Base-by-base conservation (phyloP, 2,329 filamentous ascomycete species). In the Tolypocladium pustulatum region DNA sequence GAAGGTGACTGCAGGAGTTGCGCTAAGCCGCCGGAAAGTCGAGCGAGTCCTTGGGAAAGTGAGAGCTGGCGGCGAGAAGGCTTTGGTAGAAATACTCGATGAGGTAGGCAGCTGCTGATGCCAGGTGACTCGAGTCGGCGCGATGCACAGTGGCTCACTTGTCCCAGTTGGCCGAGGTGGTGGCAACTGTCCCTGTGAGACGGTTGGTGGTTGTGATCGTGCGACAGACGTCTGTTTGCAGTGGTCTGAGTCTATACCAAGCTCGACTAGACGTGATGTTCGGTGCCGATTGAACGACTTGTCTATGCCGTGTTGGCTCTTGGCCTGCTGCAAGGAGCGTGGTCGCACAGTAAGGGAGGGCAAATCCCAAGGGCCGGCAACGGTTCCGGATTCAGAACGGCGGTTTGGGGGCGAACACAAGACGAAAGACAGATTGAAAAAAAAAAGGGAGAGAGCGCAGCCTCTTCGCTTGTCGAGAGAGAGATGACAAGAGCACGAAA, bases 1-100 rank as follows among this genome's bases (percentile, higher is more conserved):
- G 62, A 61, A 64, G 62, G 62, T 63, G 60, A 49, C 55, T 38
- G 57, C 34, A 22, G 32, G n/a, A 46, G 40, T 40, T 13, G 52
- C 57, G 53, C 56, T 36, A 34, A 40, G 30, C 7, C 34, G 40
- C 41, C 51, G 40, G 46, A 43, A 55, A 53, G 51, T 36, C 27
- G 17, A 27, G 30, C 30, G 20, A 22, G 34, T 13, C 22, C 36
- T 32, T 38, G 54, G 17, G 25, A 0, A 55, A 36, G 43, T 13
- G 3, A 36, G 15, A n/a, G 30, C 22, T 3, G 17, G 20, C 20
- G 27, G 30, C 4, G 49, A 22, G 20, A 53, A 15, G 49, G 20
- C 30, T 34, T 20, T 8, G 30, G n/a, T 15, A 12, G 10, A 22
- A 22, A 30, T 9, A 22, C 49, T 8, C 30, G 9, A 13, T n/a